Evolutionary conservation across 2,329 filamentous ascomycete genomes (phyloP), one percentile per base, ranked within the genome.

Genomic region (Aspergillus awamori): DNA sequence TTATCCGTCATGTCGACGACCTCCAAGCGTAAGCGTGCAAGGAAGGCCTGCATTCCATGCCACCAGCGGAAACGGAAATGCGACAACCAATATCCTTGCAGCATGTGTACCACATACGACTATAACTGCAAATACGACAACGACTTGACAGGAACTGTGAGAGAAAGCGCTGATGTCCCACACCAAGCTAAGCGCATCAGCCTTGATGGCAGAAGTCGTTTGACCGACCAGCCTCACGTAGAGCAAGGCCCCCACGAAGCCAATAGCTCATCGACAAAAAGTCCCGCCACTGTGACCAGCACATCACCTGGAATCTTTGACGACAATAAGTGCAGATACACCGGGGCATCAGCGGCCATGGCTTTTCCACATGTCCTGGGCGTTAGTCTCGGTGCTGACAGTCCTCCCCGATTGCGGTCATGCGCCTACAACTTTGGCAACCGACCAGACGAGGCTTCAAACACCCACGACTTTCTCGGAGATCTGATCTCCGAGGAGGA

Each of bases 51-150:
- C 53, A 69, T 70, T 15, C 71, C 72, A 2, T 74, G 72, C 55
- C 72, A 74, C 28, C 67, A 73, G 67, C 71, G 71, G 52, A 74
- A 74, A 63, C 70, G 71, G n/a, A 74, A 73, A 70, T 74, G 72
- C 55, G 70, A 74, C 53, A 57, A 22, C 4, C 49, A n/a, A 36
- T 69, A 71, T 65, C 72, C 72, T n/a, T 74, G 72, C 59, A 59
- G 61, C 53, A 72, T 61, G 65, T 74, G 72, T 62, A 64, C 66
- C 53, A 71, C 64, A 7, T 74, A 72, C 49, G 63, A 30, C 52
- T 74, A 74, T 30, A 59, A 63, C 55, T 73, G 71, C 63, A 69
- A 52, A 17, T 74, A 74, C 55, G 60, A 68, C 28, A 51, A 67
- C 39, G 15, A 62, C 38, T 48, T 36, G n/a, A 41, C 52, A 45